phyloP scores from a whole-genome alignment of 305 asterid species.

The Stenogyne calaminthoides region DNA sequence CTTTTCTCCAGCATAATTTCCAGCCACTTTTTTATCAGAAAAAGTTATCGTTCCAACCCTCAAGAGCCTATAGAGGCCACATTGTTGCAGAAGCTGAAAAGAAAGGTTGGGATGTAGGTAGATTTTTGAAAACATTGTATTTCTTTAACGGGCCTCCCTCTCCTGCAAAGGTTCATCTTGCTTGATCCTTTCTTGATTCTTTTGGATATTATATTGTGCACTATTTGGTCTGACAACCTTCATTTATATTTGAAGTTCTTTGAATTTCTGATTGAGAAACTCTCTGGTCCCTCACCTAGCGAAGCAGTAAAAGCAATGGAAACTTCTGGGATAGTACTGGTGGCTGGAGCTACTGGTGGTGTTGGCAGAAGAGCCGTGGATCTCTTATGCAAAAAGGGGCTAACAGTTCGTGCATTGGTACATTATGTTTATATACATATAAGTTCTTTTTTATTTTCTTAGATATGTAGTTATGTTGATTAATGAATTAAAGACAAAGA shows the following conservation, averaged over 20 bases:
- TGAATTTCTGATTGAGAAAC: conserved; percentile 86
- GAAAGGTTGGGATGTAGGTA: conserved; percentile 90
- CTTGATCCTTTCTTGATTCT: conserved; percentile 28
- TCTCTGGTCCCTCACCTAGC: conserved; percentile 82
- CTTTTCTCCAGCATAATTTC: conserved; percentile 44
- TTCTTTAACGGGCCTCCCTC: conserved; percentile 95
- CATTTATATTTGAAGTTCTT: conserved; percentile 61
- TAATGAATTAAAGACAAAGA: not conserved
- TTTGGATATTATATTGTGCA: conserved; percentile 7
- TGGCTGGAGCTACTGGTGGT: conserved; percentile 98
- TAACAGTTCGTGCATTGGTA: conserved; percentile 80
- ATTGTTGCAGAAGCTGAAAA: conserved; percentile 60
- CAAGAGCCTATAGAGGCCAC: conserved; percentile 45
- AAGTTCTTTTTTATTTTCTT: not conserved
- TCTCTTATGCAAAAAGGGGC: conserved; percentile 61
- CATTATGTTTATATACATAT: not conserved
- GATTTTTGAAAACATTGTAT: conserved; percentile 78
- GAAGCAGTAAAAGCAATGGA: conserved; percentile 62
- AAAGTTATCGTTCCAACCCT: conserved; percentile 36
- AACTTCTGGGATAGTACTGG: conserved; percentile 62
- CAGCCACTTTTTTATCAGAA: conserved; percentile 36
- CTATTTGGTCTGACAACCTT: conserved; percentile 45
- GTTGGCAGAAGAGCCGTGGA: conserved; percentile 95
- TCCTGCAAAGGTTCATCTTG: conserved; percentile 72
- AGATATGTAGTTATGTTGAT: not conserved